These are phyloP conservation scores for Microascus cirrosus DNA, from an alignment of 2,329 filamentous ascomycete species.

Conservation along the genomic window DNA sequence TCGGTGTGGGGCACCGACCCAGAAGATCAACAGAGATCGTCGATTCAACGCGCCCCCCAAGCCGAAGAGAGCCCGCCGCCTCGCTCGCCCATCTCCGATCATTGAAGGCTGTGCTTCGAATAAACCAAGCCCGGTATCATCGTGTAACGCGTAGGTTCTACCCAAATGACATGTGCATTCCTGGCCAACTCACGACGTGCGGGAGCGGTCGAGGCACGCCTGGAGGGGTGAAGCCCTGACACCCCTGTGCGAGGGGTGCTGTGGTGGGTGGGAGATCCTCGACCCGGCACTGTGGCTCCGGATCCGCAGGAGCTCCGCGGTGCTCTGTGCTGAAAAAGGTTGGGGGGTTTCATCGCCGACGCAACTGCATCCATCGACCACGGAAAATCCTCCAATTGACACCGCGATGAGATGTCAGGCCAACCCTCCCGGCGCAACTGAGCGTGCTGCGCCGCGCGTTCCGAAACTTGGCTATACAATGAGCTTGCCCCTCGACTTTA, in stretches of 20 bases:
- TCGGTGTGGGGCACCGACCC: not conserved
- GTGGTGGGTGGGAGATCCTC: slow-evolving; percentile 1
- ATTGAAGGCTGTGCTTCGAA: too few relatives aligned
- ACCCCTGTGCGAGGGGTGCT: too few relatives aligned
- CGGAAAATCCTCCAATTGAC: too few relatives aligned
- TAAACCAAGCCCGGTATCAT: too few relatives aligned
- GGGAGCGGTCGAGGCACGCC: not conserved
- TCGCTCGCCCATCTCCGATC: not conserved
- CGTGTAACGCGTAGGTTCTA: too few relatives aligned
- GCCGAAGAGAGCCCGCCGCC: not conserved
- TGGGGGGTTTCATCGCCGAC: not conserved
- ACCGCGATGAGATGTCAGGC: too few relatives aligned
- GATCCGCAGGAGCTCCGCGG: not conserved
- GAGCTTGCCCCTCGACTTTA: too few relatives aligned
- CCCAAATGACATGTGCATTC: too few relatives aligned
- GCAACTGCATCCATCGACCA: not conserved
- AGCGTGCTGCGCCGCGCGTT: too few relatives aligned
- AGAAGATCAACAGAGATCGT: not conserved
- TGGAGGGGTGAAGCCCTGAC: not conserved
- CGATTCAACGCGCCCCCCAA: not conserved
- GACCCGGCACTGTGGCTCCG: slow-evolving; percentile 5
- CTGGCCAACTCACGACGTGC: not conserved
- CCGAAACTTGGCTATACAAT: too few relatives aligned
- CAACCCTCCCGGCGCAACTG: too few relatives aligned
- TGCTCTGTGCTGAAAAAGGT: not conserved